Percentiles rank a stretch among this genome's conserved stretches.
Evolutionary conservation across 225 moss, liverwort and hornwort genomes (phyloP).

Genomic region (Straminergon stramineum): DNA sequence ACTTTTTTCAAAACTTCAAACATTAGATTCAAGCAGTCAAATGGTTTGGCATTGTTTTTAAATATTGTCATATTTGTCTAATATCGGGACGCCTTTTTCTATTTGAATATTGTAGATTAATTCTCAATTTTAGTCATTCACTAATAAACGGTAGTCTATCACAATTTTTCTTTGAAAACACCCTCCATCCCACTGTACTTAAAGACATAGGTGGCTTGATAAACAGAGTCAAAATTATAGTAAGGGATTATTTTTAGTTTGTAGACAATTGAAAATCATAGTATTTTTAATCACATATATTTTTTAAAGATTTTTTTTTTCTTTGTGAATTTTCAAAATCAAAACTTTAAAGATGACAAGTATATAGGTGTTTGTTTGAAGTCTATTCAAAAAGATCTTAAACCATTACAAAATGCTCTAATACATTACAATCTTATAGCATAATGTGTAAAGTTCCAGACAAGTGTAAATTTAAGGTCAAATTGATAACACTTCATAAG

Average conservation of each 20-base stretch:
- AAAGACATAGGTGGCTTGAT: fast-evolving
- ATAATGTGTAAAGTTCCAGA: not conserved
- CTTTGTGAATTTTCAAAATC: not conserved
- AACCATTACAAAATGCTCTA: not conserved
- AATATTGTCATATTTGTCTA: not conserved
- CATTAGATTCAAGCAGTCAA: fast-evolving
- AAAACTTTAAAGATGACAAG: not conserved
- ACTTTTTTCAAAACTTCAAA: not conserved
- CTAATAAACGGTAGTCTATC: not conserved
- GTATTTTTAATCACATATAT: no score
- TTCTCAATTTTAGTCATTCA: not conserved
- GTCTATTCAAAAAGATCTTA: not conserved
- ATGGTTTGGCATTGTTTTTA: fast-evolving
- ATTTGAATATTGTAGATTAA: not conserved
- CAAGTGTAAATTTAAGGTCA: not conserved
- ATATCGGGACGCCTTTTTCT: not conserved
- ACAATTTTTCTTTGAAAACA: not conserved
- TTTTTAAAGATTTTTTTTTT: not conserved
- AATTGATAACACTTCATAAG: not conserved
- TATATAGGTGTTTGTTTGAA: not conserved
- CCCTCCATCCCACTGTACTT: fast-evolving
- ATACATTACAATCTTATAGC: not conserved
- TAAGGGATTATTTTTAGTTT: not conserved
- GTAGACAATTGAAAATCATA: not conserved
- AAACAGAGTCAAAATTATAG: not conserved